Evolutionary conservation across 192 early-diverging fungal species (phyloP), one percentile per base, ranked within the genome.

Genomic region (Linnemannia elongata): DNA sequence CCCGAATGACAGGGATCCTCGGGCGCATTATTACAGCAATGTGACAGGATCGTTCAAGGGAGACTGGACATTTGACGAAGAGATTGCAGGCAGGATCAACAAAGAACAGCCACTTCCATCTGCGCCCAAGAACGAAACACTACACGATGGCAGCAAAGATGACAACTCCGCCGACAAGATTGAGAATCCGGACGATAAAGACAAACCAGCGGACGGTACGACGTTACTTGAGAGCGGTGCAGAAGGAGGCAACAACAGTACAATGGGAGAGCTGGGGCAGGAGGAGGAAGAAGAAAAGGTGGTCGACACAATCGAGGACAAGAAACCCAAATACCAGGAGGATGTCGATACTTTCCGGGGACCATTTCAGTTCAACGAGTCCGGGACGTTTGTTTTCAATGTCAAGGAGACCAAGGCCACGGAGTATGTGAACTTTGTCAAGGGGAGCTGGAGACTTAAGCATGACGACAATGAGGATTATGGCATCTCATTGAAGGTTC

Each of bases 21-120:
- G 72, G 2, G 79, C 88, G 10, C 91, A 90, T 35, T 92, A 82
- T 57, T 92, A 92, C 54, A 90, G 90, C 68, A 92, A 92, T 49
- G 83, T 91, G 30, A 92, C 90, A 33, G 90, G 90, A 72, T 85
- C 90, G 36, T 92, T 92, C 63, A 89, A 88, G 77, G 91, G 91
- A 76, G 83, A 76, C 24, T 85, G 78, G 82, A 8, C 17, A 24
- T 47, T 76, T 42, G 72, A 81, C 49, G 70, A 82, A 36, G 78
- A 60, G 17, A 68, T 88, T 30, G 63, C 69, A 0, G 22, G 35
- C 22, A 75, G 15, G 6, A 47, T 73, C 41, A 72, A 81, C 30
- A n/a, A 63, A 30, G 73, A 86, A 30, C n/a, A 78, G 5, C 76
- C 88, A 63, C 47, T 86, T 1, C 78, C 71, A 49, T 22, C 79